Evolutionary conservation across 306 rosid genomes (phyloP).

Genomic region (Alnus rubra): DNA sequence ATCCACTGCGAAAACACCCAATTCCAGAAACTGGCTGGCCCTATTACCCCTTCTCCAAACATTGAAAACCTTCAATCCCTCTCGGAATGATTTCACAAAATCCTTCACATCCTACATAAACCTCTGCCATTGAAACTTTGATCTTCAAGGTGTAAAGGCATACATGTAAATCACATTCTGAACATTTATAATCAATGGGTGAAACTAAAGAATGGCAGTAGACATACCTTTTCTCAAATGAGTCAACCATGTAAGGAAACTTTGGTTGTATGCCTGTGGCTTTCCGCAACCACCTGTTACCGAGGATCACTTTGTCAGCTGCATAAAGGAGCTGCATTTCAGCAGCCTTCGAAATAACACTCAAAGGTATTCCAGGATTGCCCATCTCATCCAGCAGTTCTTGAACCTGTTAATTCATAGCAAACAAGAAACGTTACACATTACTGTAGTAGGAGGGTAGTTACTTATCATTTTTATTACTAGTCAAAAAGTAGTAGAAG

Average conservation of each 20-base stretch:
- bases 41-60: too few relatives aligned
- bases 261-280: slow-evolving; percentile 93
- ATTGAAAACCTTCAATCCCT: too few relatives aligned
- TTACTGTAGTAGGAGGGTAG: not conserved
- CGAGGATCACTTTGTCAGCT: slow-evolving; percentile 78
- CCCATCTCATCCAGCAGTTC: slow-evolving; percentile 94
- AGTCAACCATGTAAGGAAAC: slow-evolving; percentile 94
- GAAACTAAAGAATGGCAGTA: slow-evolving; percentile 6
- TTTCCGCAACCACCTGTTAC: slow-evolving; percentile 95
- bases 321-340: slow-evolving; percentile 87
- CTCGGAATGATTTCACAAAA: too few relatives aligned
- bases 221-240: slow-evolving; percentile 88
- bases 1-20: too few relatives aligned
- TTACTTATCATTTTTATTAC: not conserved
- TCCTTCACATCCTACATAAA: too few relatives aligned
- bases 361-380: slow-evolving; percentile 79
- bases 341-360: slow-evolving; percentile 91
- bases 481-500: too few relatives aligned
- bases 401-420: slow-evolving; percentile 60
- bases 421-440: slow-evolving; percentile 11
- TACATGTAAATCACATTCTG: slow-evolving; percentile 1
- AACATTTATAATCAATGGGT: slow-evolving; percentile 8
- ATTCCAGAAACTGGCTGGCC: too few relatives aligned
- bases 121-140: not conserved
- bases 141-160: not conserved